Percentiles rank a stretch among this genome's conserved stretches.
Evolutionary conservation across 345 rosid species (phyloP).

Genomic region (Linum lewisii): DNA sequence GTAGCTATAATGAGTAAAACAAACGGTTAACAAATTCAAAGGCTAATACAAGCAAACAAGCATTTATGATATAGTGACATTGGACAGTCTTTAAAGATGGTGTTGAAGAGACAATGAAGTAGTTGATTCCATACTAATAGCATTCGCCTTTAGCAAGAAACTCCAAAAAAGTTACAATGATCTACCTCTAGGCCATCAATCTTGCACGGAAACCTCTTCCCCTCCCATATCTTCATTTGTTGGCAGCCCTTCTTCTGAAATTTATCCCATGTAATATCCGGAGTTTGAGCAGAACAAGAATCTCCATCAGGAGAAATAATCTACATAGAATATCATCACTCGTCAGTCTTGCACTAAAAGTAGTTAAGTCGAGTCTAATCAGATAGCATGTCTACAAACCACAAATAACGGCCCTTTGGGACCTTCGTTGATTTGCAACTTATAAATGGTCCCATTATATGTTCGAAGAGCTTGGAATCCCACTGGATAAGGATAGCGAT

Average conservation of each 20-base stretch:
- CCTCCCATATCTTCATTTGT: slow-evolving; percentile 55
- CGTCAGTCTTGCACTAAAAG: slow-evolving; percentile 2
- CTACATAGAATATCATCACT: slow-evolving; percentile 27
- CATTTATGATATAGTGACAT: not conserved
- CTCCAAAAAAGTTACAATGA: not conserved
- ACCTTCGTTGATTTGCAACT: slow-evolving; percentile 69
- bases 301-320: slow-evolving; percentile 46
- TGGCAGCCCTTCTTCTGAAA: slow-evolving; percentile 58
- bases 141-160: not conserved
- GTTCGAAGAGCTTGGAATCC: slow-evolving; percentile 67
- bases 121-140: not conserved
- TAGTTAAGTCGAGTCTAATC: slow-evolving; percentile 10
- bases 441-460: slow-evolving; percentile 44
- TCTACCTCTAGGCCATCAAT: slow-evolving; percentile 69
- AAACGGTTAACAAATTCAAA: not conserved
- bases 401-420: slow-evolving; percentile 69
- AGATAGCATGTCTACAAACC: slow-evolving; percentile 34
- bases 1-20: not conserved
- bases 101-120: not conserved
- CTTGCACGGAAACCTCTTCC: slow-evolving; percentile 69
- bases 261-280: slow-evolving; percentile 71
- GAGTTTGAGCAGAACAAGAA: slow-evolving; percentile 66
- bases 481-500: slow-evolving; percentile 86
- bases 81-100: not conserved
- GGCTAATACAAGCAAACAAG: not conserved